A percentile compares a stretch with the other conserved stretches of the same genome.
Conservation (phyloP, 2,329 filamentous ascomycete genomes). For the Microascus cirrosus region DNA sequence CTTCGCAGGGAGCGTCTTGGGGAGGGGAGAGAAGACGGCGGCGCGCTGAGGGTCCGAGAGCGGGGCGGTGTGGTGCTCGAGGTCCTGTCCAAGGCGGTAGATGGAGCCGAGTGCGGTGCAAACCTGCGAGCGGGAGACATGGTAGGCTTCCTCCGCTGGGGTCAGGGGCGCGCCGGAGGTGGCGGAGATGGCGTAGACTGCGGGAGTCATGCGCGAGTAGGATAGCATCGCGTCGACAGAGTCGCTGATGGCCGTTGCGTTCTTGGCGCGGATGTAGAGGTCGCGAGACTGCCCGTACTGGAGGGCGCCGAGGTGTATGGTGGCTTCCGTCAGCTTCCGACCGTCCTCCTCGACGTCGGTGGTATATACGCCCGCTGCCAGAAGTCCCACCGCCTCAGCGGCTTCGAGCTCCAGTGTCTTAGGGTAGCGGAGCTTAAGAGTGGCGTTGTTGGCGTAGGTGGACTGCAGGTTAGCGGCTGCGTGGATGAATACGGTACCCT, state of each 20-base stretch:
- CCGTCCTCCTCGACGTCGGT: conserved; percentile 10
- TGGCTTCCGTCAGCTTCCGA: conserved; percentile 15
- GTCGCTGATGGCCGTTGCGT: no score
- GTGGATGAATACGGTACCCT: conserved; percentile 50
- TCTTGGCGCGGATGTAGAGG: conserved; percentile 28
- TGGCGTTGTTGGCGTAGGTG: conserved; percentile 39
- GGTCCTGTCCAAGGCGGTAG: conserved; percentile 15
- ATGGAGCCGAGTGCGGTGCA: conserved; percentile 34
- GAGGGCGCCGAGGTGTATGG: conserved; percentile 35
- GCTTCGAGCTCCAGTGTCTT: conserved; percentile 20
- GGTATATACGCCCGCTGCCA: conserved; percentile 22
- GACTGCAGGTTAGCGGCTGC: conserved; percentile 50
- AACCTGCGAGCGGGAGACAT: conserved; percentile 36
- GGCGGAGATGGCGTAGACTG: not conserved
- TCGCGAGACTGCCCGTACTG: conserved; percentile 52
- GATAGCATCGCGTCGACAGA: conserved; percentile 8
- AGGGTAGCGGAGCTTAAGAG: conserved; percentile 28
- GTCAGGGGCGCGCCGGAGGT: conserved; percentile 4
- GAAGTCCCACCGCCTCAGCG: conserved; percentile 22
- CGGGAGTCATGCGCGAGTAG: conserved; percentile 6
- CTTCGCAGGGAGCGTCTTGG: conserved; percentile 19
- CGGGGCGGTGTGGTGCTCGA: conserved; percentile 22
- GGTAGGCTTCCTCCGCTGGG: conserved; percentile 31
- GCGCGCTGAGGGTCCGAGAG: not conserved
- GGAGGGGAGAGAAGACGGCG: conserved; percentile 13